Evolutionary conservation across 2,329 filamentous ascomycete species (phyloP).

Genomic region (Ophiostoma perfectum): DNA sequence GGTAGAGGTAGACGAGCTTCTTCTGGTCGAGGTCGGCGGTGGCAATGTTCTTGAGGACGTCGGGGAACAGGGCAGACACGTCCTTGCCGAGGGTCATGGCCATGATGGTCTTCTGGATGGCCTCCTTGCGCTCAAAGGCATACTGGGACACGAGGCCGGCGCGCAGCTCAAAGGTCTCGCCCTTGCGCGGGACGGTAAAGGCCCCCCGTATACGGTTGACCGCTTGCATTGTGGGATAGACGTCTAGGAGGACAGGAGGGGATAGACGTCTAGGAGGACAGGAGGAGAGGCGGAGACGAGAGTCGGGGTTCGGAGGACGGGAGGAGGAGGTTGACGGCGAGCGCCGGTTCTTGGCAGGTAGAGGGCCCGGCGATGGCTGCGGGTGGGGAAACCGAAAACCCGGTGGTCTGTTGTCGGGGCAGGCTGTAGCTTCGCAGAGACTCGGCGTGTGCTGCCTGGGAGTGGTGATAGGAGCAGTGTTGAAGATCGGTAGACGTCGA

Average conservation of each 20-base stretch:
- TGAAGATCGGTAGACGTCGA: neutral
- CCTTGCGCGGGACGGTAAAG: slow-evolving; percentile 88
- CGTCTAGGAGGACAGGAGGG: neutral
- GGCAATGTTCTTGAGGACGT: slow-evolving; percentile 98
- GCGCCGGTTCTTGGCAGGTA: slow-evolving; percentile 1
- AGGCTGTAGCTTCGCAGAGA: neutral
- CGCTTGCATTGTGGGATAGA: slow-evolving; percentile 41
- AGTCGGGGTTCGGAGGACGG: neutral
- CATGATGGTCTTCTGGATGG: slow-evolving; percentile 99
- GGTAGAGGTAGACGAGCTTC: slow-evolving; percentile 96
- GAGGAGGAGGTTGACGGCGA: slow-evolving; percentile 9
- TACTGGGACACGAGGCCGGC: slow-evolving; percentile 96
- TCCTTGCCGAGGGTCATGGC: slow-evolving; percentile 99
- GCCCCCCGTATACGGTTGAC: slow-evolving; percentile 94
- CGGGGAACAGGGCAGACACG: slow-evolving; percentile 92
- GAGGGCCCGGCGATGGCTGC: slow-evolving; percentile 1
- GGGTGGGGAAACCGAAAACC: neutral
- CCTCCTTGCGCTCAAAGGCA: slow-evolving; percentile 97
- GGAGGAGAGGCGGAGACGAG: neutral
- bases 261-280: neutral
- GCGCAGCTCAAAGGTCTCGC: slow-evolving; percentile 95
- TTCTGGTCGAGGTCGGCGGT: slow-evolving; percentile 94
- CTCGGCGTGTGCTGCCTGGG: neutral
- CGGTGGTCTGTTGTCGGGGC: neutral
- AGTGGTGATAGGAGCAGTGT: neutral